Percentiles rank a stretch among this genome's conserved stretches.
phyloP scores from a whole-genome alignment of 495 filamentous ascomycete genomes.

The Podospora bellae-mahoneyi region DNA sequence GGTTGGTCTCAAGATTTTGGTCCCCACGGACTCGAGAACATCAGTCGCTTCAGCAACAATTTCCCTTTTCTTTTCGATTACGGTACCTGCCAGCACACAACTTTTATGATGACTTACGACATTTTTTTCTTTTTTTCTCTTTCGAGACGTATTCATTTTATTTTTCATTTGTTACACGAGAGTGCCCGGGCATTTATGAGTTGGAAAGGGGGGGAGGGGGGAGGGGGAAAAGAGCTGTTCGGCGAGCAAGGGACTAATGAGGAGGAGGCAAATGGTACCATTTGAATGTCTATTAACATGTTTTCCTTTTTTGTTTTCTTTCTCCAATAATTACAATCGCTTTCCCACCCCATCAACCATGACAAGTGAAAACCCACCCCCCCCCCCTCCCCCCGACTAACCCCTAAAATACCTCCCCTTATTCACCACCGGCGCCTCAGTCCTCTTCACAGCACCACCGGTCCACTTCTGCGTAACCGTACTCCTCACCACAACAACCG shows the following conservation, averaged over 20 bases:
- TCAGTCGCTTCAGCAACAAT: background rate
- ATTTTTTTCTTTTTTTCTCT: background rate
- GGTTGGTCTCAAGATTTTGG: background rate
- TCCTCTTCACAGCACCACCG: constrained; percentile 6
- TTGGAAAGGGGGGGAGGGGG: too few relatives aligned
- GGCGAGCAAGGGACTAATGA: too few relatives aligned
- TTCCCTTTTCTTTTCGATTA: background rate
- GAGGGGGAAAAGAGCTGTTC: too few relatives aligned
- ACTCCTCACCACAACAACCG: constrained; percentile 24
- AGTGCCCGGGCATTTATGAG: too few relatives aligned
- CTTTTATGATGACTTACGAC: background rate
- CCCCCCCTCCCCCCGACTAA: background rate
- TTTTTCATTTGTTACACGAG: background rate
- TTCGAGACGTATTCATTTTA: too few relatives aligned
- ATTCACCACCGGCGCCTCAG: background rate
- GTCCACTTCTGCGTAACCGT: constrained; percentile 24
- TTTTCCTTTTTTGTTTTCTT: background rate
- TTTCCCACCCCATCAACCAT: background rate
- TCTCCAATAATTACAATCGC: background rate
- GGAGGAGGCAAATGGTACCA: background rate
- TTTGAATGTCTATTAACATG: background rate
- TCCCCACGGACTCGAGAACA: background rate
- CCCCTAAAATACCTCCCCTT: background rate
- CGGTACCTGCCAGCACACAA: background rate
- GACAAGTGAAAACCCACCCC: background rate